Evolutionary conservation across 805 yeast genomes (phyloP).

Genomic region (Pichia rugopelliculosa): DNA sequence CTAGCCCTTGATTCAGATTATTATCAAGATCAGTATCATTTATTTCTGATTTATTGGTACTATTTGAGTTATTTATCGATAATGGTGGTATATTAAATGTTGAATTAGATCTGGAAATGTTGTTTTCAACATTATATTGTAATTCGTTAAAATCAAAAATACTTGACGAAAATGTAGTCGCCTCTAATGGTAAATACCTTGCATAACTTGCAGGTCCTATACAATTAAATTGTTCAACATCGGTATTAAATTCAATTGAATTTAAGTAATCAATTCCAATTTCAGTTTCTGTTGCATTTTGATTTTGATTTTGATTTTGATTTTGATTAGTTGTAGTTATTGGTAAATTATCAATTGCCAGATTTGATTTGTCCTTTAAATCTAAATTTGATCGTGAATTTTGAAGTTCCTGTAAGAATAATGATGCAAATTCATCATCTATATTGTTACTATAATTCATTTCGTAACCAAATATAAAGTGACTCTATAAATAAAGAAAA

Average conservation of each 20-base stretch:
- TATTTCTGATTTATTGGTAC: neutral
- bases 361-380: too few relatives aligned
- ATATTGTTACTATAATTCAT: constrained; percentile 1
- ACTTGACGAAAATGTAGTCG: constrained; percentile 4
- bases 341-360: neutral
- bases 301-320: too few relatives aligned
- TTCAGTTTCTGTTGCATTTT: too few relatives aligned
- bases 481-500: too few relatives aligned
- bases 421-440: constrained; percentile 14
- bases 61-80: neutral
- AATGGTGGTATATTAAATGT: neutral
- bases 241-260: neutral
- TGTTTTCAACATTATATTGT: neutral
- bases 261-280: constrained; percentile 4
- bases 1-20: too few relatives aligned
- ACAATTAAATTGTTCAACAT: neutral
- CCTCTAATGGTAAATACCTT: constrained; percentile 7
- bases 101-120: neutral
- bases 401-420: constrained; percentile 12
- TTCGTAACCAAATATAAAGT: neutral
- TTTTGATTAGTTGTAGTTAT: neutral
- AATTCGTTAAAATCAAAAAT: constrained; percentile 5
- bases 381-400: constrained; percentile 1
- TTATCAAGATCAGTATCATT: neutral
- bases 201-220: constrained; percentile 6